phyloP scores from a whole-genome alignment of 2,329 filamentous ascomycete genomes.

The Fusarium domesticum region DNA sequence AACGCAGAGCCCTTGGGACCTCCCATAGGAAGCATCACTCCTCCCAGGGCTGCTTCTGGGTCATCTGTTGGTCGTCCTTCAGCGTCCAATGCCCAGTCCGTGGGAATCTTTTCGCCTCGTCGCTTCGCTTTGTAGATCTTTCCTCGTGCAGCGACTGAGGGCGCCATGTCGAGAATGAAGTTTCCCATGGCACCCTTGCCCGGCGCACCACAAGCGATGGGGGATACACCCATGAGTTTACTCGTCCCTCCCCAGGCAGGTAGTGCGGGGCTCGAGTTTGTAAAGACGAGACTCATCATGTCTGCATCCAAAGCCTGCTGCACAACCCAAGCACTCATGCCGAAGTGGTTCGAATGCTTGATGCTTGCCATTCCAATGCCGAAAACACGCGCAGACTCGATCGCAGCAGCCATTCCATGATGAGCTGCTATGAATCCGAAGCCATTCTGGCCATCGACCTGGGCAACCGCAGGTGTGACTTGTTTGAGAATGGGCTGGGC shows the following conservation, averaged over 20 bases:
- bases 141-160: constrained; percentile 65
- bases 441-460: constrained; percentile 64
- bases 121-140: constrained; percentile 70
- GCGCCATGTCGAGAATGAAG: constrained; percentile 77
- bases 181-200: constrained; percentile 47
- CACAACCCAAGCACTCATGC: constrained; percentile 79
- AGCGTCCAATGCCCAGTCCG: constrained; percentile 71
- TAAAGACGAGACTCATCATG: constrained; percentile 70
- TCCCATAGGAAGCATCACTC: constrained; percentile 83
- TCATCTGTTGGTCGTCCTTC: constrained; percentile 70
- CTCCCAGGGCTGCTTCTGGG: constrained; percentile 65
- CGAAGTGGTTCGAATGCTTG: constrained; percentile 77
- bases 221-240: constrained; percentile 71
- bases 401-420: constrained; percentile 62
- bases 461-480: constrained; percentile 68
- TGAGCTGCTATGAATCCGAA: constrained; percentile 74
- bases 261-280: constrained; percentile 68
- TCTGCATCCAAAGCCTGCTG: constrained; percentile 70
- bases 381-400: constrained; percentile 60
- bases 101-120: constrained; percentile 65
- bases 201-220: constrained; percentile 73
- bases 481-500: constrained; percentile 58
- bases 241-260: constrained; percentile 67
- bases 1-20: constrained; percentile 78
- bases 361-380: constrained; percentile 76